Evolutionary conservation across 768 basidiomycete species (phyloP), one percentile per base, ranked within the genome.

Genomic region (Ramaria sp.): DNA sequence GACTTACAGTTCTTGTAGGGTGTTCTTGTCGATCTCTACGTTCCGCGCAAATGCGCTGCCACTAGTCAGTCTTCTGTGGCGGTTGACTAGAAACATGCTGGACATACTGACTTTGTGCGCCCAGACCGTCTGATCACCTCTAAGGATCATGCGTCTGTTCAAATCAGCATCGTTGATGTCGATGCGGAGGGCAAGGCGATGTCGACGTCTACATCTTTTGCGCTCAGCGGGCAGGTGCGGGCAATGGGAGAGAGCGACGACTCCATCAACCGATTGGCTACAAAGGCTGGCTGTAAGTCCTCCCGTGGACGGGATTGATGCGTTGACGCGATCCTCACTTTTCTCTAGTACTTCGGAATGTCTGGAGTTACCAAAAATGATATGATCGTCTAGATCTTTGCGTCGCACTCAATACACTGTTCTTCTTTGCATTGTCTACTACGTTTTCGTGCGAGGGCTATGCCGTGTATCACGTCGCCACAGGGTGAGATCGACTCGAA

Each of bases 1-100:
- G 15, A 15, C 7, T 38, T 15, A 27, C 4, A 43, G 13, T 7
- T 7, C 1, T 13, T 43, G 5, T 58, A 96, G 91, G 95, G 96
- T 76, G 79, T 90, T 71, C 94, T 99, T 72, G 96, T 99, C 70
- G 96, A 98, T 81, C 93, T 99, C 75, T 99, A 99, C 78, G 94
- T 98, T 69, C 96, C 96, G 74, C 91, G 96, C 81, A 98, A 98
- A 75, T 98, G 96, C 73, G 83, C 92, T 70, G 93, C 94, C 54
- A 95, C 93, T 66, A 94, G 93, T 96, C 69, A 70, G 90, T 82
- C 59, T 59, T 59, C 33, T 33, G n/a, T 19, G 11, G 4, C 11
- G 9, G 11, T 55, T 53, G n/a, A 10, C 20, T 30, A 17, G 27
- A 60, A 22, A 30, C 48, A 30, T 24, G 11, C 34, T 37, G 13